Evolutionary conservation across 1,139 yeast species (phyloP).

Genomic region (Yamadazyma mexicana): DNA sequence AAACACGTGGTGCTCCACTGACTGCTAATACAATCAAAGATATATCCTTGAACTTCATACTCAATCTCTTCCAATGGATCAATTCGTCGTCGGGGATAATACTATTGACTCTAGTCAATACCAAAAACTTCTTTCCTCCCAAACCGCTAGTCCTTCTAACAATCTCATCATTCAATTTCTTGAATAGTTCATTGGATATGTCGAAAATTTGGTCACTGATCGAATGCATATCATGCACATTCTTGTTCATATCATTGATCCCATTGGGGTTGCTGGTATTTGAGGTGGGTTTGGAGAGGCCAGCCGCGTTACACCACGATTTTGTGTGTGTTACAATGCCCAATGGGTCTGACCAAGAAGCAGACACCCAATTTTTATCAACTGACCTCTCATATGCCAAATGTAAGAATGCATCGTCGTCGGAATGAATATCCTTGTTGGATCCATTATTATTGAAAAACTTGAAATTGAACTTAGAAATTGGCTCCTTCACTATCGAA

Average conservation of each 20-base stretch:
- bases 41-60: conserved; percentile 58
- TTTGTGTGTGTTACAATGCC: conserved; percentile 66
- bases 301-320: conserved; percentile 55
- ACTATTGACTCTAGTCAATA: conserved; percentile 67
- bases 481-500: conserved; percentile 47
- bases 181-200: conserved; percentile 38
- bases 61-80: conserved; percentile 72
- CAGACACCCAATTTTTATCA: conserved; percentile 82
- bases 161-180: conserved; percentile 34
- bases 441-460: conserved; percentile 28
- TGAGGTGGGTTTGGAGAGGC: conserved; percentile 11
- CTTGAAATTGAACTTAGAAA: conserved; percentile 52
- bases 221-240: conserved; percentile 29
- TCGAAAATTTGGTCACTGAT: conserved; percentile 44
- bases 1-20: conserved; percentile 58
- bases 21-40: conserved; percentile 76
- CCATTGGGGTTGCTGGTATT: conserved; percentile 7
- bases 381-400: conserved; percentile 81
- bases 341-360: conserved; percentile 86
- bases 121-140: conserved; percentile 61
- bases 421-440: conserved; percentile 24
- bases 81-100: conserved; percentile 78
- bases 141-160: conserved; percentile 31
- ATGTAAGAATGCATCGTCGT: conserved; percentile 78
- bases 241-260: conserved; percentile 12